Conservation (phyloP, 257 asterid species). For the Linaria vulgaris region DNA sequence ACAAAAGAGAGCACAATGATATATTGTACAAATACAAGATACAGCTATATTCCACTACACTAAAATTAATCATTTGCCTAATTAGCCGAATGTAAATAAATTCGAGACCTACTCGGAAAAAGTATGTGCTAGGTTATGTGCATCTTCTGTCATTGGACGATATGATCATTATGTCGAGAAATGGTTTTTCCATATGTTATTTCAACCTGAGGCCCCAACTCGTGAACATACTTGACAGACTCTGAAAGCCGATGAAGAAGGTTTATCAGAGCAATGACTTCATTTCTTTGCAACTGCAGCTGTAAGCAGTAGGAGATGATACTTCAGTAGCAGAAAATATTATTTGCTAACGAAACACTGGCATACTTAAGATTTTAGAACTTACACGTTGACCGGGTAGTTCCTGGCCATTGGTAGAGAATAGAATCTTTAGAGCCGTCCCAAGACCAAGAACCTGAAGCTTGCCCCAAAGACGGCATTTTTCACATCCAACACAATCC, state of each 20-base stretch:
- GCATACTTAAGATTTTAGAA: slow-evolving; percentile 17
- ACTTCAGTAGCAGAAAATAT: too few species aligned
- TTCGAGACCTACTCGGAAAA: too few species aligned
- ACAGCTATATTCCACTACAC: background rate
- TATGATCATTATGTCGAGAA: slow-evolving; percentile 27
- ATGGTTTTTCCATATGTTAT: slow-evolving; percentile 31
- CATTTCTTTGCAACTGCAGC: slow-evolving; percentile 65
- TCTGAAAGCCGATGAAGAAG: slow-evolving; percentile 63
- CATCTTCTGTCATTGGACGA: slow-evolving; percentile 18
- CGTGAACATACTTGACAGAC: slow-evolving; percentile 49
- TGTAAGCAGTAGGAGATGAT: slow-evolving; percentile 21
- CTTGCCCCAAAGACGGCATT: slow-evolving; percentile 77
- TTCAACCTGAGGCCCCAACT: slow-evolving; percentile 41
- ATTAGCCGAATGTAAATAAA: too few species aligned
- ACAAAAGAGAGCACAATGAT: background rate
- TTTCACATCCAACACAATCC: slow-evolving; percentile 71
- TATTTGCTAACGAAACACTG: background rate
- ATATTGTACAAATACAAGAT: background rate
- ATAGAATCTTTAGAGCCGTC: slow-evolving; percentile 53
- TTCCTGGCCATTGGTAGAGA: slow-evolving; percentile 42
- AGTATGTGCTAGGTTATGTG: background rate
- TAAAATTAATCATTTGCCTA: too few species aligned
- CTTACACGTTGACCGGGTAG: slow-evolving; percentile 36
- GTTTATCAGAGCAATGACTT: slow-evolving; percentile 67
- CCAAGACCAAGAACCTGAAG: slow-evolving; percentile 70